Evolutionary conservation across 441 rosid species (phyloP).

Genomic region (Kokia cookei): DNA sequence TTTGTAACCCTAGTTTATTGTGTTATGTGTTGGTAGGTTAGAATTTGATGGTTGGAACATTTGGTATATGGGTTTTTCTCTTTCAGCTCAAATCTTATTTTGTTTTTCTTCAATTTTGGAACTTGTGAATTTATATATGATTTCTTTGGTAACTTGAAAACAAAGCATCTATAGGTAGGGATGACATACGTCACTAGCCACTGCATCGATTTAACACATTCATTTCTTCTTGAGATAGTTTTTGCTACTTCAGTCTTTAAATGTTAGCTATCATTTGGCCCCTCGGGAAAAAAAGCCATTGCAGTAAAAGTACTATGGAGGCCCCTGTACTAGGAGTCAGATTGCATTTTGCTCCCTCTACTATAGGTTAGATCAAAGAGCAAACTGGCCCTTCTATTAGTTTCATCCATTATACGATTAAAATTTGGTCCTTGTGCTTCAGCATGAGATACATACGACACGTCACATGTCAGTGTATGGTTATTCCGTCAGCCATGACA

Average conservation of each 20-base stretch:
- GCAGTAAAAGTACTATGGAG: not conserved
- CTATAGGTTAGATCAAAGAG: too few species aligned
- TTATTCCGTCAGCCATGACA: too few species aligned
- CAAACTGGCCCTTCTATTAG: too few species aligned
- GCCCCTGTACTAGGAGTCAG: too few species aligned
- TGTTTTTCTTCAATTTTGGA: not conserved
- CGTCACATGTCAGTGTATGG: too few species aligned
- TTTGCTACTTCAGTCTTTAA: not conserved
- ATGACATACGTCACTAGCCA: not conserved
- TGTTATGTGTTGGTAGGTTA: not conserved
- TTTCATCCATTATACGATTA: too few species aligned
- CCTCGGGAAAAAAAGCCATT: not conserved
- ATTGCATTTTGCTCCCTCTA: too few species aligned
- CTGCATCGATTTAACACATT: not conserved
- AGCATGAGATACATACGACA: too few species aligned
- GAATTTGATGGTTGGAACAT: not conserved
- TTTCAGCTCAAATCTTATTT: not conserved
- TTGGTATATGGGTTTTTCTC: not conserved
- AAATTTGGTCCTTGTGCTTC: too few species aligned
- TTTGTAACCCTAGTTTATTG: not conserved
- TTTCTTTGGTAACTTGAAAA: not conserved
- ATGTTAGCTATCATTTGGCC: not conserved
- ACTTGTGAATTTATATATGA: not conserved
- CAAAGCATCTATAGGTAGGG: not conserved
- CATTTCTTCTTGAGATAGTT: not conserved